Percentiles rank a stretch among this genome's conserved stretches.
Conservation (phyloP, 108 stramenopile species). For the Discostella pseudostelligera region DNA sequence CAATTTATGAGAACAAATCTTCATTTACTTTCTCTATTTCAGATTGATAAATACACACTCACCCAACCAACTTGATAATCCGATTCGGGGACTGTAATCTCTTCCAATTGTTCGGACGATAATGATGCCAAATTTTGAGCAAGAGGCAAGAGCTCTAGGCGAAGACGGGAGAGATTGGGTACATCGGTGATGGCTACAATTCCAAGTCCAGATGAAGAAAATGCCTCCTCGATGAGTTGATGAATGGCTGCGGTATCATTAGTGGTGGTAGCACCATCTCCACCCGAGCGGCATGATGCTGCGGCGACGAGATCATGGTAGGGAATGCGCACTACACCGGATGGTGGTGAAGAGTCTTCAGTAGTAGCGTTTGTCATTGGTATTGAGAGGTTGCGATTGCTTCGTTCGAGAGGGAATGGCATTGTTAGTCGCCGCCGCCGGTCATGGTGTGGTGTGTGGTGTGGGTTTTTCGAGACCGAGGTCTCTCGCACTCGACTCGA, state of each 20-base stretch:
- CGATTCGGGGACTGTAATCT: slow-evolving; percentile 58
- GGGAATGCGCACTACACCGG: slow-evolving; percentile 25
- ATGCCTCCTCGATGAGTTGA: slow-evolving; percentile 47
- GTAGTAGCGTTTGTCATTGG: no score
- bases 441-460: no score
- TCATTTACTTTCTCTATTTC: neutral
- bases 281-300: slow-evolving; percentile 2
- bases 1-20: no score
- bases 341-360: neutral
- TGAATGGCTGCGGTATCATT: slow-evolving; percentile 2
- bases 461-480: no score
- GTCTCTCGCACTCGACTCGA: no score
- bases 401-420: no score
- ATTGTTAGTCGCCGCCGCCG: no score
- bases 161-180: slow-evolving; percentile 37
- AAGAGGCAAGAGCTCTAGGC: slow-evolving; percentile 57
- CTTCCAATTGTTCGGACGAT: slow-evolving; percentile 46
- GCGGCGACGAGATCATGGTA: slow-evolving; percentile 50
- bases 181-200: slow-evolving; percentile 73
- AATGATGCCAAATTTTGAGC: slow-evolving; percentile 64
- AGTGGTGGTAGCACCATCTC: neutral
- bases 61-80: slow-evolving; percentile 85
- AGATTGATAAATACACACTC: neutral
- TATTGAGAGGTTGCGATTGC: no score
- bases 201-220: slow-evolving; percentile 52